A percentile compares a stretch with the other conserved stretches of the same genome.
phyloP scores from a whole-genome alignment of 176 grass and related monocot genomes.

The Tillandsia fasciculata region DNA sequence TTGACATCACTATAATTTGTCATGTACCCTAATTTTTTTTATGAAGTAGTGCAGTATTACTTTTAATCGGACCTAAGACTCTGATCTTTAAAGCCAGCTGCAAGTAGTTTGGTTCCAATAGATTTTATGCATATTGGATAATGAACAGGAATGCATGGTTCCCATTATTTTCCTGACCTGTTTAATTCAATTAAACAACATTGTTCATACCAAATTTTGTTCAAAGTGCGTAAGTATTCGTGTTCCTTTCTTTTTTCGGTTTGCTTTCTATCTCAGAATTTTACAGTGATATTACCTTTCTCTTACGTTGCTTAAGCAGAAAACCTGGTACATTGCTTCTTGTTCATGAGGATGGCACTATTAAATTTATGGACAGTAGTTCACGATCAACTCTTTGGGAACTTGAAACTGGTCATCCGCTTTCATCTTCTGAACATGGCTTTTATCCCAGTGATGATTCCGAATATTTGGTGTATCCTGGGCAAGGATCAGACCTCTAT shows the following conservation, averaged over 20 bases:
- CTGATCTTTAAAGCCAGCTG: no score
- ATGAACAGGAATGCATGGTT: no score
- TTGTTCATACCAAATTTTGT: no score
- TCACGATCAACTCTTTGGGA: conserved; percentile 35
- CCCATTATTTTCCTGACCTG: no score
- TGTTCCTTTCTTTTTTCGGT: neutral
- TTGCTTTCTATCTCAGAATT: neutral
- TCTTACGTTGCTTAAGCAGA: conserved; percentile 10
- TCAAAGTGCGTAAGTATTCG: neutral
- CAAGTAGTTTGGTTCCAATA: no score
- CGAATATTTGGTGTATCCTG: conserved; percentile 40
- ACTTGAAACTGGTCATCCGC: conserved; percentile 37
- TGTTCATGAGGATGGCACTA: conserved; percentile 39
- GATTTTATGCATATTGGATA: no score
- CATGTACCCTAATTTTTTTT: no score
- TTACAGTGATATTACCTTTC: neutral
- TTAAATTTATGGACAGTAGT: conserved; percentile 34
- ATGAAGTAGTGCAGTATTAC: no score
- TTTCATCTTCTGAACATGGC: conserved; percentile 23
- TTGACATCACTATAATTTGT: no score
- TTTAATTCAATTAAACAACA: no score
- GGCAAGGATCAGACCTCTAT: conserved; percentile 19
- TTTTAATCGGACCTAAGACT: no score
- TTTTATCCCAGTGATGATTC: conserved; percentile 15
- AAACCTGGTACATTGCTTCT: conserved; percentile 21